A percentile compares a stretch with the other conserved stretches of the same genome.
phyloP scores from a whole-genome alignment of 495 filamentous ascomycete species.

The Penicillium maclennaniae region DNA sequence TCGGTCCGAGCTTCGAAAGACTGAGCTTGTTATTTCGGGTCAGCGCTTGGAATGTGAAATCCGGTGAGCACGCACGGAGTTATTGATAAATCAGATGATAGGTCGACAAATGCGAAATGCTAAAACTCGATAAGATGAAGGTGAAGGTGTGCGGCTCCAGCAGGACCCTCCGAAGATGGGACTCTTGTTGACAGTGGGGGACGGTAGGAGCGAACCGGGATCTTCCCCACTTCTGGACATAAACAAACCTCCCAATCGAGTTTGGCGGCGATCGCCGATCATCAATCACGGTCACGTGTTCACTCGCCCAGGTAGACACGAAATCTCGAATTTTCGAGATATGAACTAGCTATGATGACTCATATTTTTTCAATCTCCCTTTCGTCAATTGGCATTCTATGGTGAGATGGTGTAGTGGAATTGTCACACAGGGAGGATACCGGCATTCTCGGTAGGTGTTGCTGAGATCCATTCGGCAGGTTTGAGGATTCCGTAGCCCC shows the following conservation, averaged over 20 bases:
- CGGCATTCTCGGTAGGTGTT: constrained; percentile 13
- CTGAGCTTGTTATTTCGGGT: neutral
- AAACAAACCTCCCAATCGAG: constrained; percentile 48
- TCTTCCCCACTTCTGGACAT: constrained; percentile 21
- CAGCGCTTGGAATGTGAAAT: constrained; percentile 29
- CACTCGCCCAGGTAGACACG: neutral
- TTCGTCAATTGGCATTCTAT: neutral
- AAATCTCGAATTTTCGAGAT: neutral
- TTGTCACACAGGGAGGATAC: constrained; percentile 6
- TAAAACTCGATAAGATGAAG: too few relatives aligned
- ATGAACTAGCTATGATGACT: neutral
- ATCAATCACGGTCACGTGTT: constrained; percentile 18
- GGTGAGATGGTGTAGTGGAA: neutral
- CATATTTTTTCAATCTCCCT: neutral
- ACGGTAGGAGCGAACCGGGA: constrained; percentile 29
- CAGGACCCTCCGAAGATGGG: constrained; percentile 14
- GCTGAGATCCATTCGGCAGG: constrained; percentile 13
- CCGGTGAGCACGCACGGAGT: constrained; percentile 17
- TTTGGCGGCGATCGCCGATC: constrained; percentile 26
- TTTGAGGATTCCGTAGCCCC: constrained; percentile 22
- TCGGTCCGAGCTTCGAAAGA: constrained; percentile 8
- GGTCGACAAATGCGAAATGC: neutral
- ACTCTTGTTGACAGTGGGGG: constrained; percentile 28
- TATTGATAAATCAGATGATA: neutral
- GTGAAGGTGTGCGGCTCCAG: constrained; percentile 1